Conservation (phyloP, 2,329 filamentous ascomycete genomes). For the Colletotrichum agaves region DNA sequence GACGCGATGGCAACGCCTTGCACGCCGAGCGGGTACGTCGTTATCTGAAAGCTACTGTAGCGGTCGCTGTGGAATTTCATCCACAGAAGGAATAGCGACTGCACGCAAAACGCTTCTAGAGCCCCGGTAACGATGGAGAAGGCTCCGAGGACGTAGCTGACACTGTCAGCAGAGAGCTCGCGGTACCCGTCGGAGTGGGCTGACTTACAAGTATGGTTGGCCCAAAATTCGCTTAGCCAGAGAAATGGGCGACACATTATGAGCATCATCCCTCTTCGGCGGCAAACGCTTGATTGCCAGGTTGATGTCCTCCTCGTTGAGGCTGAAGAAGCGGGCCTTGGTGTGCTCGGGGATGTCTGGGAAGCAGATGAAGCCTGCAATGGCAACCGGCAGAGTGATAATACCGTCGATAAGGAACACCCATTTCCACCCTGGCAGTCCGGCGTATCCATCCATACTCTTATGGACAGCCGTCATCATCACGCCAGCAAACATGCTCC, state of each 20-base stretch:
- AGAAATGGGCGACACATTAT: constrained; percentile 46
- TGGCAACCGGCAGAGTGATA: constrained; percentile 62
- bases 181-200: fast-evolving
- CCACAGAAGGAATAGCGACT: constrained; percentile 44
- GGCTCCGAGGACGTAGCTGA: constrained; percentile 51
- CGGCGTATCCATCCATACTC: constrained; percentile 52
- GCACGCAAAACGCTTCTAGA: constrained; percentile 45
- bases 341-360: constrained; percentile 57
- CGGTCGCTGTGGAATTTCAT: constrained; percentile 40
- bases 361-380: constrained; percentile 61
- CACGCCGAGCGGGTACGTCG: constrained; percentile 50
- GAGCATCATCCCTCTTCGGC: constrained; percentile 46
- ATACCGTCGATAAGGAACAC: constrained; percentile 56
- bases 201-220: constrained; percentile 43
- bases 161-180: neutral
- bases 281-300: constrained; percentile 45
- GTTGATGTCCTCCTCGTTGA: constrained; percentile 40
- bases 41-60: constrained; percentile 46
- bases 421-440: constrained; percentile 63
- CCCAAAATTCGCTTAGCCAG: constrained; percentile 44
- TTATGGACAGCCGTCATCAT: constrained; percentile 60
- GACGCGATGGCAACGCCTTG: constrained; percentile 51
- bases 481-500: constrained; percentile 68
- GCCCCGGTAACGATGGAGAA: constrained; percentile 50
- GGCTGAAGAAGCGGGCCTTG: constrained; percentile 48